Conservation (phyloP, 2,329 filamentous ascomycete species). For the Hymenoscyphus infarciens region DNA sequence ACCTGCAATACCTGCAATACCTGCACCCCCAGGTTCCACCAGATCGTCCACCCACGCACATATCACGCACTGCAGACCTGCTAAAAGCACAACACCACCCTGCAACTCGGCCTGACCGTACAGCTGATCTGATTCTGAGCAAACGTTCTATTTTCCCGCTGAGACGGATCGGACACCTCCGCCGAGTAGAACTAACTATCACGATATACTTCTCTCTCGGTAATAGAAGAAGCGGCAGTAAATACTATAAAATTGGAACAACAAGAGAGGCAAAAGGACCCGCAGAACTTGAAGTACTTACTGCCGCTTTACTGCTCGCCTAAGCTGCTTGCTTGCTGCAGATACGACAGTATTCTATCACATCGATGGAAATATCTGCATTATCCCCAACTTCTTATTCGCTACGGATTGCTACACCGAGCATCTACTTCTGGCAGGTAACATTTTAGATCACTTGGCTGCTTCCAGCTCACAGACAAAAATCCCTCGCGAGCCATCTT, state of each 20-base stretch:
- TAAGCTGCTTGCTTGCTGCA: background rate
- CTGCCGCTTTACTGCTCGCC: no score
- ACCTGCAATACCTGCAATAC: no score
- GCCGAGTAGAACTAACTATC: background rate
- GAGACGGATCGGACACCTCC: background rate
- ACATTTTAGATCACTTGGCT: background rate
- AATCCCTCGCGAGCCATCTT: no score
- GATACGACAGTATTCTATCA: slow-evolving; percentile 2
- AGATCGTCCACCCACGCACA: background rate
- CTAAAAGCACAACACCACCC: background rate
- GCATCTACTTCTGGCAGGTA: background rate
- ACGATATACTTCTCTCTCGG: background rate
- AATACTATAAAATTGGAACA: no score
- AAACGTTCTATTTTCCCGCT: background rate
- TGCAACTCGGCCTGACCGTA: background rate
- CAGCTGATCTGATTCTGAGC: background rate
- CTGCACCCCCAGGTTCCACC: background rate
- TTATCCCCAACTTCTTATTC: background rate
- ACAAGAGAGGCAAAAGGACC: no score
- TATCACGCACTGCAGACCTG: background rate
- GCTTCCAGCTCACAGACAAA: no score
- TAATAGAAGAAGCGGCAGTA: no score
- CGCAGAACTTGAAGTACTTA: no score
- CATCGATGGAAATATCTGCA: background rate
- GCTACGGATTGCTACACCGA: background rate